A percentile compares a stretch with the other conserved stretches of the same genome.
phyloP scores from a whole-genome alignment of 2,329 filamentous ascomycete genomes.

The Monilinia polystroma region DNA sequence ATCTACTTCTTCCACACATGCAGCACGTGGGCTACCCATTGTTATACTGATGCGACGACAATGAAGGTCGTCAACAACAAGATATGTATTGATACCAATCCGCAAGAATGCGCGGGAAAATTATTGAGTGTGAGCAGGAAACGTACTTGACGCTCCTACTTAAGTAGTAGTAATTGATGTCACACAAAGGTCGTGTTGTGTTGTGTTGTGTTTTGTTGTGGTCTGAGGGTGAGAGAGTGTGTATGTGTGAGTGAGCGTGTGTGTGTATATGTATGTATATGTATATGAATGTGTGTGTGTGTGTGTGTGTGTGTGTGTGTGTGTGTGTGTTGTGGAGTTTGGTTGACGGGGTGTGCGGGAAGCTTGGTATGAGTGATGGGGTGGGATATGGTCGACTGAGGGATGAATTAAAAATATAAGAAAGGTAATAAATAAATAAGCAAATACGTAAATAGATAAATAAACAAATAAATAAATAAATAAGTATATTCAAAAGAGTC shows the following conservation, averaged over 20 bases:
- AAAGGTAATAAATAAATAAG: slow-evolving; percentile 1
- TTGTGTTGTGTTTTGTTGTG: background rate
- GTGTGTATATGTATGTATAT: background rate
- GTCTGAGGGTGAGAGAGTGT: background rate
- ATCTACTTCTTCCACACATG: slow-evolving; percentile 36
- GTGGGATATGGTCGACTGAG: slow-evolving; percentile 5
- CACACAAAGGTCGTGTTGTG: slow-evolving; percentile 12
- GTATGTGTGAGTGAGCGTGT: background rate
- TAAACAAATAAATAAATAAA: no score
- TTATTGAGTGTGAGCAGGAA: background rate
- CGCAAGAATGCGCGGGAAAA: background rate
- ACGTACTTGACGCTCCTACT: slow-evolving; percentile 18
- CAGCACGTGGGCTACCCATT: slow-evolving; percentile 31
- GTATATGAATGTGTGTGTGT: background rate
- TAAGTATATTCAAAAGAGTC: background rate
- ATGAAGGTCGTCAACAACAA: slow-evolving; percentile 19
- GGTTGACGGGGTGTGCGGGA: slow-evolving; percentile 17
- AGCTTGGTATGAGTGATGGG: slow-evolving; percentile 10
- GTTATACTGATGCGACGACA: slow-evolving; percentile 21
- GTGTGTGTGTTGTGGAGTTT: slow-evolving; percentile 6
- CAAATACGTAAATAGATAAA: background rate
- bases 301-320: background rate
- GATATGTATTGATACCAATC: background rate
- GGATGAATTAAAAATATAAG: slow-evolving; percentile 10
- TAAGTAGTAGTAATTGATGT: slow-evolving; percentile 21